Conservation (phyloP, 164 flowering plant genomes). For the Vitis rotundifolia region DNA sequence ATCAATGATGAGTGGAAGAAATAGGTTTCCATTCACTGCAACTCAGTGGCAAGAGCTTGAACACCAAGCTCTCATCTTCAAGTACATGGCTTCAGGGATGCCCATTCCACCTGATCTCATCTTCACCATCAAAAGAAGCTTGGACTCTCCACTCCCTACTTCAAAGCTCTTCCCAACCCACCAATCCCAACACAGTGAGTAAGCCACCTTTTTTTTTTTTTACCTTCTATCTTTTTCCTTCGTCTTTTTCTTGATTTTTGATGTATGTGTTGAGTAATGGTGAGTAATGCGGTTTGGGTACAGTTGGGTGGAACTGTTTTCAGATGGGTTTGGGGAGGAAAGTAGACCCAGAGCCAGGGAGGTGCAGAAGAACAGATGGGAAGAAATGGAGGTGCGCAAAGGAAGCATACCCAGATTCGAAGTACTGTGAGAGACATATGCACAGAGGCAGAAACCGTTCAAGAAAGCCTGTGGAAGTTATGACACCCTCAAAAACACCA, state of each 20-base stretch:
- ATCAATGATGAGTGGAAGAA: conserved; percentile 39
- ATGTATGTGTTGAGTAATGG: neutral
- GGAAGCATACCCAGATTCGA: conserved; percentile 79
- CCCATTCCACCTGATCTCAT: conserved; percentile 83
- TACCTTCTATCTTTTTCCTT: neutral
- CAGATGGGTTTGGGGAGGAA: conserved; percentile 76
- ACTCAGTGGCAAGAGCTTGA: conserved; percentile 85
- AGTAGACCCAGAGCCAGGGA: conserved; percentile 86
- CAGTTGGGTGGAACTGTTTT: conserved; percentile 75
- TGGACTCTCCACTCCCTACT: conserved; percentile 40
- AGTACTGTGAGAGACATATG: conserved; percentile 94
- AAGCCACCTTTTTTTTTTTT: conserved; percentile 6
- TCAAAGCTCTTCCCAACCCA: conserved; percentile 42
- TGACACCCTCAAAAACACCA: conserved; percentile 15
- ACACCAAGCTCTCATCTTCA: conserved; percentile 79
- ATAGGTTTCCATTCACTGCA: conserved; percentile 64
- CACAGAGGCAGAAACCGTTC: conserved; percentile 95
- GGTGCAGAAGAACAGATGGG: conserved; percentile 93
- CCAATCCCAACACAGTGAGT: conserved; percentile 57
- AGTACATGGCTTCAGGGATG: conserved; percentile 66
- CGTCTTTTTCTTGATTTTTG: neutral
- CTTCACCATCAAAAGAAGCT: conserved; percentile 50
- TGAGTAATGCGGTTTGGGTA: conserved; percentile 7
- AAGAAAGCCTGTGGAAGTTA: conserved; percentile 95
- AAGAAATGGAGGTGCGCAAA: conserved; percentile 93